Percentiles rank a stretch among this genome's conserved stretches.
These are phyloP conservation scores for Venustampulla echinocandica DNA, from an alignment of 495 filamentous ascomycete genomes.

Conservation along the genomic window DNA sequence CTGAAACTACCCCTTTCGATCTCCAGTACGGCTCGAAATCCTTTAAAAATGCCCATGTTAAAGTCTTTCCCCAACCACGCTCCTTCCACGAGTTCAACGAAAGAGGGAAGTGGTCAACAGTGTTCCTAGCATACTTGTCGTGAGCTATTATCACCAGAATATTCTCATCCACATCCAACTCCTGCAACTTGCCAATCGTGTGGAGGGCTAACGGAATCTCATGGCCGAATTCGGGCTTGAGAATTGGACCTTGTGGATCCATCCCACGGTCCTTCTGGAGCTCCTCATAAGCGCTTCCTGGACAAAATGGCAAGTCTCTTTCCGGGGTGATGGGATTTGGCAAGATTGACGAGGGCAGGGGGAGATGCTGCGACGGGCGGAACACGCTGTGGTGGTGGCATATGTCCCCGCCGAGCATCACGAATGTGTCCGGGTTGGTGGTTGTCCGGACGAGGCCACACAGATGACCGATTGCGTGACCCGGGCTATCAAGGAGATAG, in stretches of 20 bases:
- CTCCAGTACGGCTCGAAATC: slow-evolving; percentile 27
- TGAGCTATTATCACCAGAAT: slow-evolving; percentile 44
- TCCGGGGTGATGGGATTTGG: slow-evolving; percentile 25
- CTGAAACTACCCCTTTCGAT: too few relatives aligned
- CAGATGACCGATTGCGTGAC: slow-evolving; percentile 44
- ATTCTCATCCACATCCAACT: slow-evolving; percentile 39
- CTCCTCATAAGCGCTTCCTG: slow-evolving; percentile 18
- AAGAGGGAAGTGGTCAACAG: slow-evolving; percentile 39
- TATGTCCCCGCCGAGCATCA: slow-evolving; percentile 45
- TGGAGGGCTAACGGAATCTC: slow-evolving; percentile 26
- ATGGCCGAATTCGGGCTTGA: slow-evolving; percentile 14
- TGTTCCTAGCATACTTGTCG: slow-evolving; percentile 31
- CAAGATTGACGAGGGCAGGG: slow-evolving; percentile 29
- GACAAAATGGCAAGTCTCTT: slow-evolving; percentile 13
- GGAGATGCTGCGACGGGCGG: slow-evolving; percentile 36
- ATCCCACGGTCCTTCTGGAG: slow-evolving; percentile 23
- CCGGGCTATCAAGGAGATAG: slow-evolving; percentile 42
- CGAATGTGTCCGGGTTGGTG: slow-evolving; percentile 31
- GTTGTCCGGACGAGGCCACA: slow-evolving; percentile 40
- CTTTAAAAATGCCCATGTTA: slow-evolving; percentile 47
- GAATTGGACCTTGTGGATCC: slow-evolving; percentile 32
- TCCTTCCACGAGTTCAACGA: slow-evolving; percentile 38
- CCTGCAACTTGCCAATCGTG: slow-evolving; percentile 33
- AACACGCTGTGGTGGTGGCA: slow-evolving; percentile 39
- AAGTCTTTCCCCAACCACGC: slow-evolving; percentile 42